Evolutionary conservation across 2,329 filamentous ascomycete genomes (phyloP).

Genomic region (Aspergillus sojae): DNA sequence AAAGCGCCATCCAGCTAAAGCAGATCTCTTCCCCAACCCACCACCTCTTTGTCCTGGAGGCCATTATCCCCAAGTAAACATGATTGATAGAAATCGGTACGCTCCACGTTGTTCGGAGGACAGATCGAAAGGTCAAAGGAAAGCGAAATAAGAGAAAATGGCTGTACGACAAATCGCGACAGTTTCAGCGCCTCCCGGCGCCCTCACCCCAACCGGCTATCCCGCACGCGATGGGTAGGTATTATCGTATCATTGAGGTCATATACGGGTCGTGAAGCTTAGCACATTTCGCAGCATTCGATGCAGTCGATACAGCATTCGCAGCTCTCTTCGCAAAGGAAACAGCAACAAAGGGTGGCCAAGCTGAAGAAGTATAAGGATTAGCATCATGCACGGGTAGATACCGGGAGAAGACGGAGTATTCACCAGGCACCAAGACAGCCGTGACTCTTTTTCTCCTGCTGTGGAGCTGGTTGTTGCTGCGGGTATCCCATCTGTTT

Average conservation of each 20-base stretch:
- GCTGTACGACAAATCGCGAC: neutral
- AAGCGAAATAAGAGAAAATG: neutral
- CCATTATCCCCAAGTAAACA: constrained; percentile 1
- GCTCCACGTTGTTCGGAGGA: neutral
- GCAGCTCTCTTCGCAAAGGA: constrained; percentile 65
- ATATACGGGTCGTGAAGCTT: constrained; percentile 25
- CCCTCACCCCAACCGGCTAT: neutral
- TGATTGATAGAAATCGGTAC: neutral
- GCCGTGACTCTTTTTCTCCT: constrained; percentile 46
- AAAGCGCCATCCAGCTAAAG: neutral
- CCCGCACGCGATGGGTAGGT: constrained; percentile 13
- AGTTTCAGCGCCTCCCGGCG: constrained; percentile 2
- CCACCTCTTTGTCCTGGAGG: neutral
- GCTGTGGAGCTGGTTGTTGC: constrained; percentile 49
- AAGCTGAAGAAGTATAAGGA: constrained; percentile 40
- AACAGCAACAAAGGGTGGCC: constrained; percentile 64
- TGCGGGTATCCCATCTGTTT: constrained; percentile 50
- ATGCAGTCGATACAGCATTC: constrained; percentile 67
- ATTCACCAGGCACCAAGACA: constrained; percentile 56
- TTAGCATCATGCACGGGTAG: neutral
- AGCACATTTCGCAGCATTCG: constrained; percentile 52
- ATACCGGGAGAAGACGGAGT: neutral
- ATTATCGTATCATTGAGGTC: constrained; percentile 27
- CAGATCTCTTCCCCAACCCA: neutral
- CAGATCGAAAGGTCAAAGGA: neutral